Conservation (phyloP, 2,329 filamentous ascomycete genomes). For the Claviceps pazoutovae region DNA sequence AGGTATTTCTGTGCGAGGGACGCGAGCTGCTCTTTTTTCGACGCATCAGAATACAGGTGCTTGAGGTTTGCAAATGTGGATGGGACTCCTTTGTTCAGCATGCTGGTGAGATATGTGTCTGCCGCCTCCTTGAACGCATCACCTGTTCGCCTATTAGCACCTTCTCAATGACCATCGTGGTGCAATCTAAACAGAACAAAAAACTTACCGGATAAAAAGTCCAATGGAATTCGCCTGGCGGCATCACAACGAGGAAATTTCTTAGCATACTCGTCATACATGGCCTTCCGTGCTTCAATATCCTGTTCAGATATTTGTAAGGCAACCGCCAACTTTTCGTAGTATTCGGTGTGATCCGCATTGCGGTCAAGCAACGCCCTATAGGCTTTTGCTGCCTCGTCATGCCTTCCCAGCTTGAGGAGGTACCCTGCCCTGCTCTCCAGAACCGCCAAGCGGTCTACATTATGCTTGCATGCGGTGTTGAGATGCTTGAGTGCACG, state of each 20-base stretch:
- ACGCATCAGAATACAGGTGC: constrained; percentile 66
- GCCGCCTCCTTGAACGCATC: constrained; percentile 69
- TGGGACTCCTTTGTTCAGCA: constrained; percentile 84
- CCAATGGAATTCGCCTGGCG: constrained; percentile 70
- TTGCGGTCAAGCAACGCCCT: constrained; percentile 72
- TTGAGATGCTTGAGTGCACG: constrained; percentile 80
- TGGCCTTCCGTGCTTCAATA: constrained; percentile 47
- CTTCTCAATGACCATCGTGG: background rate
- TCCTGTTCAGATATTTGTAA: constrained; percentile 49
- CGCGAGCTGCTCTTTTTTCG: constrained; percentile 66
- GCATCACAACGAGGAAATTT: constrained; percentile 78
- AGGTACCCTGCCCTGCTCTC: constrained; percentile 80
- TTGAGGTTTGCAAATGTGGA: constrained; percentile 97
- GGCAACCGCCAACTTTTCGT: constrained; percentile 58
- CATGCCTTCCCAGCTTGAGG: constrained; percentile 57
- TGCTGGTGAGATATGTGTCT: constrained; percentile 64
- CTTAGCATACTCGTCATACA: constrained; percentile 65
- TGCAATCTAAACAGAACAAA: too few species aligned
- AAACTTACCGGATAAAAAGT: constrained; percentile 61
- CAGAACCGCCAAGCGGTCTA: constrained; percentile 74
- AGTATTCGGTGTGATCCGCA: constrained; percentile 76
- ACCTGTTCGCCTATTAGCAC: constrained; percentile 31
- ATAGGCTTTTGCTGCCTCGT: constrained; percentile 74
- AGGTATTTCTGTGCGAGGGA: constrained; percentile 68
- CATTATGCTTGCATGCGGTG: constrained; percentile 56